Percentiles rank a stretch among this genome's conserved stretches.
Conservation (phyloP, 2,329 filamentous ascomycete species). For the Phyllosticta citrichinensis region DNA sequence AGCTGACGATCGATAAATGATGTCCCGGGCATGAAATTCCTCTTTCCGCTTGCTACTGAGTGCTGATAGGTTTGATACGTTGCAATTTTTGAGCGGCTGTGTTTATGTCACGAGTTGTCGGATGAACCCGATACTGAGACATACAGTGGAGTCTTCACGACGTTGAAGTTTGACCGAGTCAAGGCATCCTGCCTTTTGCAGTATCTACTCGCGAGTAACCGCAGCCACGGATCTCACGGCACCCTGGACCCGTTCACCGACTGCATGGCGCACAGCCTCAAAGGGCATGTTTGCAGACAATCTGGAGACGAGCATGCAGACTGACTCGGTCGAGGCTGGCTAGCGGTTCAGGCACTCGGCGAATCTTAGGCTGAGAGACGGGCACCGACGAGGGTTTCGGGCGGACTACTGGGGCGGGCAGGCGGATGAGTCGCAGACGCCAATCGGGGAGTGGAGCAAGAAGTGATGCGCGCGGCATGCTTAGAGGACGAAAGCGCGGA, state of each 20-base stretch:
- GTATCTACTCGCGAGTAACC: neutral
- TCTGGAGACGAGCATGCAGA: neutral
- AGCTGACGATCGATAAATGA: no score
- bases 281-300: neutral
- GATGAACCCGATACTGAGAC: neutral
- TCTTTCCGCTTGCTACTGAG: no score
- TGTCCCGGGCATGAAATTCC: no score
- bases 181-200: neutral
- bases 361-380: neutral
- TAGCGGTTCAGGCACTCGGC: neutral
- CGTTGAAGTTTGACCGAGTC: neutral
- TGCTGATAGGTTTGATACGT: no score
- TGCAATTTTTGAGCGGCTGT: no score
- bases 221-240: neutral
- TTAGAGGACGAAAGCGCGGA: neutral
- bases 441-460: neutral
- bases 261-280: neutral
- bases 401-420: neutral
- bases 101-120: neutral
- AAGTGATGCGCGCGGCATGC: neutral
- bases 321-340: neutral
- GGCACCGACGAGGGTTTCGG: neutral
- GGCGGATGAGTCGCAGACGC: neutral
- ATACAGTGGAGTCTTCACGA: neutral
- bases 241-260: neutral